phyloP scores from a whole-genome alignment of 495 filamentous ascomycete genomes.

The Monascus purpureus region DNA sequence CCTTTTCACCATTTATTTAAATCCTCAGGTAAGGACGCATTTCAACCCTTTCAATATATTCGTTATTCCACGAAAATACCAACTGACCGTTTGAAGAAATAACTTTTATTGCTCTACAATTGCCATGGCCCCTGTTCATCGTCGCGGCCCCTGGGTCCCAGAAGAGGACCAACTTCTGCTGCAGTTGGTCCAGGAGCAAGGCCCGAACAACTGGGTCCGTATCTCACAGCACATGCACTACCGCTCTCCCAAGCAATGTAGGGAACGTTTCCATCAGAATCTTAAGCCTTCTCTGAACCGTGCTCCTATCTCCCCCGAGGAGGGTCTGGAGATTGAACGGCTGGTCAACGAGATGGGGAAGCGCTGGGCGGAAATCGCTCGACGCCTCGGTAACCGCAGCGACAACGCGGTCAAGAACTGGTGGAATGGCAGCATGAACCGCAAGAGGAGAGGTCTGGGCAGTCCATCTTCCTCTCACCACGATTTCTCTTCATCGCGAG shows the following conservation, averaged over 20 bases:
- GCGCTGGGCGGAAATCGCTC: conserved; percentile 90
- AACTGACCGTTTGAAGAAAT: no score
- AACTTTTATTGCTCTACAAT: no score
- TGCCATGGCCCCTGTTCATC: conserved; percentile 40
- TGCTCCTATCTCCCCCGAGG: conserved; percentile 80
- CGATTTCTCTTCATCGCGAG: conserved; percentile 20
- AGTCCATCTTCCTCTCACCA: no score
- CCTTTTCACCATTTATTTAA: no score
- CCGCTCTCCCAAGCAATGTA: conserved; percentile 87
- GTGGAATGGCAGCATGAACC: conserved; percentile 95
- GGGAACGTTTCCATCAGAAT: conserved; percentile 92
- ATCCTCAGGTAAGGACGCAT: no score
- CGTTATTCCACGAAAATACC: no score
- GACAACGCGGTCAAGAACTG: conserved; percentile 99
- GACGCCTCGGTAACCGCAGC: conserved; percentile 72
- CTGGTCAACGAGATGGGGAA: conserved; percentile 75
- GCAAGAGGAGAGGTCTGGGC: conserved; percentile 38
- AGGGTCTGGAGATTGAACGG: conserved; percentile 68
- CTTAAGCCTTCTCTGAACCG: conserved; percentile 85
- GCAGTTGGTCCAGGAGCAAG: conserved; percentile 58
- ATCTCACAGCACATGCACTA: conserved; percentile 65
- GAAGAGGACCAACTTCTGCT: conserved; percentile 64
- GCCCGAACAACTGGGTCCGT: conserved; percentile 83
- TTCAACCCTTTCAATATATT: no score
- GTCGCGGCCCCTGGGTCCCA: conserved; percentile 81